Percentiles rank a stretch among this genome's conserved stretches.
These are phyloP conservation scores for Aspergillus sp. DNA, from an alignment of 2,329 filamentous ascomycete species.

Conservation along the genomic window DNA sequence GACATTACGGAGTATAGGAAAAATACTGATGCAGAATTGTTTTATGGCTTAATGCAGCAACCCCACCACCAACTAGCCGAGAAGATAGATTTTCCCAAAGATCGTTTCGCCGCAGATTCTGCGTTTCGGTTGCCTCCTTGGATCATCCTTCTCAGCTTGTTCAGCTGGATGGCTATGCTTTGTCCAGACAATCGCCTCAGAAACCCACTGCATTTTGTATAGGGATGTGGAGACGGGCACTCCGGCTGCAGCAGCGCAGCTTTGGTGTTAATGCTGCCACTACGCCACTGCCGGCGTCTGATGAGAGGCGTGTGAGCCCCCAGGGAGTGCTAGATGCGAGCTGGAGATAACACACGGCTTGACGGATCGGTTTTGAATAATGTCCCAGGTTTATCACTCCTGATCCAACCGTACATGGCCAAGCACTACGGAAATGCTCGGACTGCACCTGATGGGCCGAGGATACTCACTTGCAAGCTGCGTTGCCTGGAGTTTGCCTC, in stretches of 20 bases:
- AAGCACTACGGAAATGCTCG: neutral
- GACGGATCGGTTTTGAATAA: no score
- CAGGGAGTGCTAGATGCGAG: no score
- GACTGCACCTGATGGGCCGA: constrained; percentile 1
- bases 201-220: neutral
- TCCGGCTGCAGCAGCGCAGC: neutral
- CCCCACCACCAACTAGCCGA: neutral
- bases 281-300: neutral
- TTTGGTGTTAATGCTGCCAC: neutral
- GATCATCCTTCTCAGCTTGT: neutral
- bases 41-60: constrained; percentile 1
- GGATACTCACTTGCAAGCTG: constrained; percentile 1
- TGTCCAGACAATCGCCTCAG: neutral
- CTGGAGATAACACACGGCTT: no score
- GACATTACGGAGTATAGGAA: neutral
- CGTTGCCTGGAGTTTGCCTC: constrained; percentile 10
- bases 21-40: constrained; percentile 6
- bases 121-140: neutral
- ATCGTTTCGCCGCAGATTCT: neutral
- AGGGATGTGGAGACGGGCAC: neutral
- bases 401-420: neutral
- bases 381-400: neutral
- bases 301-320: neutral
- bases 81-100: neutral
- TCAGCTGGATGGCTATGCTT: neutral